These are phyloP conservation scores for Yueomyces sp. DNA, from an alignment of 805 yeast genomes.

Conservation along the genomic window DNA sequence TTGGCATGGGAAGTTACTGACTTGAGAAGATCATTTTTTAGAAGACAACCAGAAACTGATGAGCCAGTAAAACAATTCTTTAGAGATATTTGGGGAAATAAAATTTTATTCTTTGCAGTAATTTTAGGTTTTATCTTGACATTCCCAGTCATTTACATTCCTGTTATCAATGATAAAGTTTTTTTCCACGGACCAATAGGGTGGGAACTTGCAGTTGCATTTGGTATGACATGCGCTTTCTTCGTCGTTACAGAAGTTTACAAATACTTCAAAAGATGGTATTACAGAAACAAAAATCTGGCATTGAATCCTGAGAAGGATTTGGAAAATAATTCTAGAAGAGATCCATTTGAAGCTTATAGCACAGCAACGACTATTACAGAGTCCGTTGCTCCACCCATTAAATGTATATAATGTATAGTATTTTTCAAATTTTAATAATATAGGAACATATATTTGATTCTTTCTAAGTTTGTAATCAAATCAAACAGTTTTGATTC, in stretches of 20 bases:
- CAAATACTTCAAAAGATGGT: conserved; percentile 52
- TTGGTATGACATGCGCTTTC: conserved; percentile 45
- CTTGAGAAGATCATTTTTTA: conserved; percentile 53
- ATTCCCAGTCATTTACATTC: conserved; percentile 76
- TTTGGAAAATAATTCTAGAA: conserved; percentile 33
- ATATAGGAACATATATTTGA: too few relatives aligned
- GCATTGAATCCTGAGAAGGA: conserved; percentile 51
- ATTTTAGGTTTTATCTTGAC: conserved; percentile 54
- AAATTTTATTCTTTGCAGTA: conserved; percentile 73
- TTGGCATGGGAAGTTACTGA: conserved; percentile 81
- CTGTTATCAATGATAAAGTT: conserved; percentile 69
- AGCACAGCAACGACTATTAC: conserved; percentile 35
- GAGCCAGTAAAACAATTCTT: conserved; percentile 47
- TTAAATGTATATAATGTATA: too few relatives aligned
- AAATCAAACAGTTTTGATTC: too few relatives aligned
- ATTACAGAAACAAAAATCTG: conserved; percentile 28
- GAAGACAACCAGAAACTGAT: conserved; percentile 53
- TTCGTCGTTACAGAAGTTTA: conserved; percentile 50
- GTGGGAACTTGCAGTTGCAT: conserved; percentile 70
- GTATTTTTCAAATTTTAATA: too few relatives aligned
- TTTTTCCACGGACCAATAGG: conserved; percentile 61
- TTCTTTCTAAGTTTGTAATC: too few relatives aligned
- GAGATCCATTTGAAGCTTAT: conserved; percentile 49
- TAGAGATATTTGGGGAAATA: conserved; percentile 57
- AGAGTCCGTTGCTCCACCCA: conserved; percentile 2